These are phyloP conservation scores for Magnaporthiopsis incrustans DNA, from an alignment of 2,329 filamentous ascomycete genomes.

Conservation along the genomic window DNA sequence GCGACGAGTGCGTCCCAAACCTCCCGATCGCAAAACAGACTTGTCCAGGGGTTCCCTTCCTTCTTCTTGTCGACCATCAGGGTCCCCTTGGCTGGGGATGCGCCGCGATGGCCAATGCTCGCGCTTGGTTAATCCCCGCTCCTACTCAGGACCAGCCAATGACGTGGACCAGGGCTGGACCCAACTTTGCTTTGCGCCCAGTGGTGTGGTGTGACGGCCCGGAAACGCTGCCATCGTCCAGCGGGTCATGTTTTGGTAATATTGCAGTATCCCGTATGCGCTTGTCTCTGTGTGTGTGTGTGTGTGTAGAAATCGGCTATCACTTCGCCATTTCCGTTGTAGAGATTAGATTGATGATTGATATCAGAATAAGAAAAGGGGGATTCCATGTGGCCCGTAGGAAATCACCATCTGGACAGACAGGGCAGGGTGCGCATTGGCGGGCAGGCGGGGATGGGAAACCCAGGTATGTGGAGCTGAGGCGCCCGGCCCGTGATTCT, in stretches of 20 bases:
- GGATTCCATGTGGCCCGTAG: background rate
- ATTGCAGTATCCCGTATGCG: background rate
- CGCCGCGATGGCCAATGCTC: slow-evolving; percentile 16
- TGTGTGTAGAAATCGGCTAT: background rate
- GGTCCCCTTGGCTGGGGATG: slow-evolving; percentile 15
- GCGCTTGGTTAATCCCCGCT: slow-evolving; percentile 6
- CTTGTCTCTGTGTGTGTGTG: too few species aligned
- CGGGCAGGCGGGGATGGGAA: background rate
- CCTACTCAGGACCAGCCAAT: slow-evolving; percentile 9
- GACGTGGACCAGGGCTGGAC: slow-evolving; percentile 11
- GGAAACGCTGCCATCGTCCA: slow-evolving; percentile 8
- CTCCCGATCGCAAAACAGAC: background rate
- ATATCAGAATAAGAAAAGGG: background rate
- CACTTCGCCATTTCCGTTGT: background rate
- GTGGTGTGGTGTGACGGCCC: slow-evolving; percentile 10
- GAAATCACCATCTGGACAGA: background rate
- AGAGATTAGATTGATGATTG: background rate
- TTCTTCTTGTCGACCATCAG: background rate
- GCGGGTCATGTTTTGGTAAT: background rate
- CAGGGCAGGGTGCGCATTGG: background rate
- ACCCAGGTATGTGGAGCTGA: background rate
- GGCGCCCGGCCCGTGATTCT: background rate
- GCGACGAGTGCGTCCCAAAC: background rate
- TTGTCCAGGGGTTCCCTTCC: background rate
- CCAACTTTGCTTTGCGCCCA: slow-evolving; percentile 7